Evolutionary conservation across 441 rosid genomes (phyloP).

Genomic region (Brassica hybrid): DNA sequence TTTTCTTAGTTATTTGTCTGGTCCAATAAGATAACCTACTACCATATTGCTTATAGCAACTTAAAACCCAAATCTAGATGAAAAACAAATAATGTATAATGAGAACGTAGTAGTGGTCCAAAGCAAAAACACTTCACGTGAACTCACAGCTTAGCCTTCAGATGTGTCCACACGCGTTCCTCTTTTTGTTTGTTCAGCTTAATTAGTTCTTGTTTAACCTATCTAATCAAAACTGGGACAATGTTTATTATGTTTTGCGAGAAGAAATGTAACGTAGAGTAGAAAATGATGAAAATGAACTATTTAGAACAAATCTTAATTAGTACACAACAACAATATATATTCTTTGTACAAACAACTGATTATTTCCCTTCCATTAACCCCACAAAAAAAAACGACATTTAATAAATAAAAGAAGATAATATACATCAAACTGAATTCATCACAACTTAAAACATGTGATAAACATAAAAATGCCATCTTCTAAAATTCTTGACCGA

Average conservation of each 20-base stretch:
- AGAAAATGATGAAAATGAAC: not conserved
- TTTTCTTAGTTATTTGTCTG: not conserved
- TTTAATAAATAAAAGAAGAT: not conserved
- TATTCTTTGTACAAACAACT: slow-evolving; percentile 33
- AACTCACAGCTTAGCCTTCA: not conserved
- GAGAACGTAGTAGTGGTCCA: not conserved
- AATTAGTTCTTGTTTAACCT: not conserved
- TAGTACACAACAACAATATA: too few relatives aligned
- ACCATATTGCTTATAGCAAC: not conserved
- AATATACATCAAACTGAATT: slow-evolving; percentile 7
- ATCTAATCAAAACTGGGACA: not conserved
- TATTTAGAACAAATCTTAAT: not conserved
- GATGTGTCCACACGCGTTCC: not conserved
- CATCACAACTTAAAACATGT: slow-evolving; percentile 26
- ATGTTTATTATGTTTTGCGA: too few relatives aligned
- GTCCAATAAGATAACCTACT: not conserved
- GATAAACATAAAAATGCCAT: not conserved
- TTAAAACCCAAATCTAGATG: not conserved
- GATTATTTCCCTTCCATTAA: slow-evolving; percentile 22
- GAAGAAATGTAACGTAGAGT: too few relatives aligned
- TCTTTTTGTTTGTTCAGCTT: not conserved
- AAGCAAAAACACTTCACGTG: not conserved
- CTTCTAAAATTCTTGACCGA: slow-evolving; percentile 11
- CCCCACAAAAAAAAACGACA: not conserved
- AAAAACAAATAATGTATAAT: not conserved